Evolutionary conservation across 2,329 filamentous ascomycete species (phyloP).

Genomic region (Sclerotinia glacialis): DNA sequence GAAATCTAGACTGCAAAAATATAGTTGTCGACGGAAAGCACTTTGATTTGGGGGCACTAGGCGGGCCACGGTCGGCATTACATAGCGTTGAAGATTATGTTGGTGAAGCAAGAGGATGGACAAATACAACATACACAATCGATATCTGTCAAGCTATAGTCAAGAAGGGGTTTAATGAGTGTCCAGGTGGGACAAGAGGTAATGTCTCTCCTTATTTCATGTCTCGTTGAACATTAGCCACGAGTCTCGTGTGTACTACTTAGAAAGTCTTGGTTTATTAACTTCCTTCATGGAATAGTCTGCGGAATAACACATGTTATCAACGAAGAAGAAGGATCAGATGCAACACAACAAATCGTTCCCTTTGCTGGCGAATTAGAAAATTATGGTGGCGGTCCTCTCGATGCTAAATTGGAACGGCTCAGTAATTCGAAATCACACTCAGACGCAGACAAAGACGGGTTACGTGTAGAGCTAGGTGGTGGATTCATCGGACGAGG

Average conservation of each 20-base stretch:
- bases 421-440: conserved; percentile 64
- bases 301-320: conserved; percentile 69
- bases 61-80: conserved; percentile 67
- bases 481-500: conserved; percentile 54
- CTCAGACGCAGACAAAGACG: conserved; percentile 65
- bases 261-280: conserved; percentile 21
- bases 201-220: conserved; percentile 32
- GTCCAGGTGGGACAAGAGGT: conserved; percentile 69
- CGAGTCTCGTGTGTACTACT: conserved; percentile 14
- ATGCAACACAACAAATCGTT: conserved; percentile 56
- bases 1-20: conserved; percentile 60
- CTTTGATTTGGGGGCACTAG: conserved; percentile 63
- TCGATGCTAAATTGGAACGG: conserved; percentile 65
- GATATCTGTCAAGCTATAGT: conserved; percentile 71
- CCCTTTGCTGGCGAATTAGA: conserved; percentile 72
- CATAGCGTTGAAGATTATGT: conserved; percentile 48
- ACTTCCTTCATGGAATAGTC: conserved; percentile 47
- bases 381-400: conserved; percentile 52
- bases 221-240: conserved; percentile 8
- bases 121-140: conserved; percentile 78
- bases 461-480: conserved; percentile 65
- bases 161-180: conserved; percentile 52
- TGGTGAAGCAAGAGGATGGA: conserved; percentile 49
- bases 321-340: conserved; percentile 47
- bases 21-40: conserved; percentile 56